These are phyloP conservation scores for Cicer cuneatum DNA, from an alignment of 306 rosid genomes.

Conservation along the genomic window DNA sequence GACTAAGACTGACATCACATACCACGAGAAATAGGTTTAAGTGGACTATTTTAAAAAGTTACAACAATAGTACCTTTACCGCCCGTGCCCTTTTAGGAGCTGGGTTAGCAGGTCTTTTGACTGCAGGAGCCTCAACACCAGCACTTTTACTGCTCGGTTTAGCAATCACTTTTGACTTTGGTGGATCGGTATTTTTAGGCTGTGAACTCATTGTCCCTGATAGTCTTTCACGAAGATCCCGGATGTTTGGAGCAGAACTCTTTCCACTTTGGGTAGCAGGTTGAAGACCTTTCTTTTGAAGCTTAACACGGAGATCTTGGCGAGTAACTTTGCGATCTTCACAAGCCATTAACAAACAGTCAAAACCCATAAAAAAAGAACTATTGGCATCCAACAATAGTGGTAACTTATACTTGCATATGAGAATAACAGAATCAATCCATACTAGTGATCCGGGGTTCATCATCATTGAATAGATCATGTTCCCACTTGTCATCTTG, in stretches of 20 bases:
- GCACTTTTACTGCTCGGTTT: slow-evolving; percentile 61
- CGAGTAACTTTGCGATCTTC: slow-evolving; percentile 72
- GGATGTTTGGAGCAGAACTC: slow-evolving; percentile 60
- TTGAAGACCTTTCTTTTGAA: slow-evolving; percentile 79
- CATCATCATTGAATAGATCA: slow-evolving; percentile 77
- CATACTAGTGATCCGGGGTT: slow-evolving; percentile 74
- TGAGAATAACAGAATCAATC: slow-evolving; percentile 50
- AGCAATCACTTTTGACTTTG: slow-evolving; percentile 60
- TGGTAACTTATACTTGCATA: slow-evolving; percentile 51
- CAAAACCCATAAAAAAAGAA: slow-evolving; percentile 55
- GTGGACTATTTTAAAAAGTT: not conserved
- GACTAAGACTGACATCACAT: slow-evolving; percentile 21
- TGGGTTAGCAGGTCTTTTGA: slow-evolving; percentile 59
- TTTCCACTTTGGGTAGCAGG: slow-evolving; percentile 71
- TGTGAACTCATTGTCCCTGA: slow-evolving; percentile 76
- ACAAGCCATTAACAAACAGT: slow-evolving; percentile 63
- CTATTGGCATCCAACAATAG: slow-evolving; percentile 51
- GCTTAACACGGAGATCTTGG: slow-evolving; percentile 97
- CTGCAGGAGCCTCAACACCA: slow-evolving; percentile 54
- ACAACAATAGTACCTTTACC: slow-evolving; percentile 74
- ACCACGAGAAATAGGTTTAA: slow-evolving; percentile 27
- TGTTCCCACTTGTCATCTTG: slow-evolving; percentile 99
- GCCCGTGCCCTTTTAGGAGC: slow-evolving; percentile 67
- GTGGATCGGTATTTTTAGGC: slow-evolving; percentile 69
- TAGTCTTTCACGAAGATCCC: slow-evolving; percentile 90